Evolutionary conservation across 805 yeast genomes (phyloP).

Genomic region (Limtongia smithiae): DNA sequence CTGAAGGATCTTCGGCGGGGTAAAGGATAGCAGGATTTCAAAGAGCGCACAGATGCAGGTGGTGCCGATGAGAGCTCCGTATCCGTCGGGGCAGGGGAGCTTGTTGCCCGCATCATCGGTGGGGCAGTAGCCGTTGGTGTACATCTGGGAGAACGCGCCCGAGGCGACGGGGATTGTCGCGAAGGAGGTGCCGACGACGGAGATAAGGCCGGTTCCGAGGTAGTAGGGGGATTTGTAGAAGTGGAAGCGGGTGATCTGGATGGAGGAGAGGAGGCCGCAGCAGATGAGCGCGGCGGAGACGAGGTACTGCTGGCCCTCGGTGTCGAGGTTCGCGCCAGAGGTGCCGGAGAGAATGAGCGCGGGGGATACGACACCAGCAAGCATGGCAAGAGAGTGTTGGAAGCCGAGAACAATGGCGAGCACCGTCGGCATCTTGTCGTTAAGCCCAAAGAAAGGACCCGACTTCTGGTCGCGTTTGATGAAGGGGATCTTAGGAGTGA

Average conservation of each 20-base stretch:
- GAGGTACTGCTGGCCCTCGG: slow-evolving; percentile 53
- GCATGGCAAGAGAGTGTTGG: slow-evolving; percentile 85
- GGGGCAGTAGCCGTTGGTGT: slow-evolving; percentile 65
- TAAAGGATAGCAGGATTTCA: slow-evolving; percentile 68
- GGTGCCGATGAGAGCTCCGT: slow-evolving; percentile 81
- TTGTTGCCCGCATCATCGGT: slow-evolving; percentile 57
- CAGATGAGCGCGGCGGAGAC: slow-evolving; percentile 71
- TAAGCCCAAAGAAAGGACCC: slow-evolving; percentile 79
- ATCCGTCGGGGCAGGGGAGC: slow-evolving; percentile 84
- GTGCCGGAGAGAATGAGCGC: slow-evolving; percentile 65
- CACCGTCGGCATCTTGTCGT: slow-evolving; percentile 76
- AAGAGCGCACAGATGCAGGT: slow-evolving; percentile 73
- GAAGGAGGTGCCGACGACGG: slow-evolving; percentile 89
- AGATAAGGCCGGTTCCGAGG: slow-evolving; percentile 82
- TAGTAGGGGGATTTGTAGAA: slow-evolving; percentile 69
- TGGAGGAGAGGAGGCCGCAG: slow-evolving; percentile 62
- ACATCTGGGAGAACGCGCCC: slow-evolving; percentile 78
- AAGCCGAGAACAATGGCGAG: slow-evolving; percentile 76
- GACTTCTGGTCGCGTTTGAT: slow-evolving; percentile 43
- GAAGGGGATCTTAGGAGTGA: slow-evolving; percentile 79
- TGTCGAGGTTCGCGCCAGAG: slow-evolving; percentile 52
- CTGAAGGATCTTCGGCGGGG: slow-evolving; percentile 70
- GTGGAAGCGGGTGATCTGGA: slow-evolving; percentile 80
- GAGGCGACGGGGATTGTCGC: slow-evolving; percentile 79
- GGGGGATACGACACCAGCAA: slow-evolving; percentile 87